Conservation (phyloP, 306 rosid species). For the Bauhinia variegata region DNA sequence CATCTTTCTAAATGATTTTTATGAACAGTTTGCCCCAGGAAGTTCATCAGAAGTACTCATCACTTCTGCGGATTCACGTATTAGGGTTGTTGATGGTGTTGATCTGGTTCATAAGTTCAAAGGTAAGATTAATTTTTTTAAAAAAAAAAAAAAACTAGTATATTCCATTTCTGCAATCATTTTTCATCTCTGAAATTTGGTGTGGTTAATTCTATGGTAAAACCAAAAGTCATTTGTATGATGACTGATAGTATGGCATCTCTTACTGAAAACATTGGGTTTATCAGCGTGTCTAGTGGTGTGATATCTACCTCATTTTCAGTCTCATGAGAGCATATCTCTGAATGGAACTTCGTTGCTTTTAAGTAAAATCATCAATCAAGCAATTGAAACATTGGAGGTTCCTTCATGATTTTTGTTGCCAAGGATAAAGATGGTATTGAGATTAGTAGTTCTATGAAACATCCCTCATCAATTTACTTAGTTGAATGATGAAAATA, state of each 20-base stretch:
- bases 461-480: background rate
- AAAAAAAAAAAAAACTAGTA: conserved; percentile 8
- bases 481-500: background rate
- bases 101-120: conserved; percentile 92
- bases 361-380: background rate
- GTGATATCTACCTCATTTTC: background rate
- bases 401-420: background rate
- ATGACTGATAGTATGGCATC: background rate
- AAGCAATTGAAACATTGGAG: background rate
- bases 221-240: background rate
- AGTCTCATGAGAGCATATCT: no score
- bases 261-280: background rate
- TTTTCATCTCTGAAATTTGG: conserved; percentile 26
- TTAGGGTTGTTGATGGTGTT: conserved; percentile 82
- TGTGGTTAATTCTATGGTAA: conserved; percentile 11
- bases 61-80: conserved; percentile 95
- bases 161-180: conserved; percentile 19
- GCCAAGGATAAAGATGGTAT: background rate
- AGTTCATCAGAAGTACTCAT: conserved; percentile 91
- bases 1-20: conserved; percentile 35
- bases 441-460: background rate
- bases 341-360: background rate
- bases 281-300: background rate
- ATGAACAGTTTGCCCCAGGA: conserved; percentile 94
- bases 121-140: conserved; percentile 71